Evolutionary conservation across 2,329 filamentous ascomycete genomes (phyloP), one percentile per base, ranked within the genome.

Genomic region (Ceratocystis variospora): DNA sequence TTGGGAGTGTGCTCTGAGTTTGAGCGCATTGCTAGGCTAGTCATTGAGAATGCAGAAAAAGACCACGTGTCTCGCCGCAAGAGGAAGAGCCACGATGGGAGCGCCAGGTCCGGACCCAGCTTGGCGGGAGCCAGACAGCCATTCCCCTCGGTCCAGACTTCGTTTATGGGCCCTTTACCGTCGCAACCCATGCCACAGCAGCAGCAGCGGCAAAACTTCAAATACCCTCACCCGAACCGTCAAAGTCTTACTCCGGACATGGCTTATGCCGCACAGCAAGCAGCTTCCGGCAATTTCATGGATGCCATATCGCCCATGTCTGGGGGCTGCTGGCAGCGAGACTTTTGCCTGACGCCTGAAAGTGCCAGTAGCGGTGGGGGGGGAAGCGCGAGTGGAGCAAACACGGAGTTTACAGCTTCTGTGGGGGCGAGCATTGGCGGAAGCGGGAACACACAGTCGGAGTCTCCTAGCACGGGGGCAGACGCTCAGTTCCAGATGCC

Each of bases 1-100:
- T 83, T 96, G 19, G 88, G 87, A 28, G 87, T 97, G 0, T 97
- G 93, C 75, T 85, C 89, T n/a, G 94, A 99, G 72, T 99, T 99
- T 71, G 92, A 96, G 74, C 86, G 94, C 67, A 96, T 99, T 70
- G 91, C 91, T 45, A 90, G 87, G 72, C 85, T 91, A 2, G 90
- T 96, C 7, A 86, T 97, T 59, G 93, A 97, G 68, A 96, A 92
- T 74, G 84, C 90, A 0, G 93, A 97, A 73, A 90, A 88, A 72
- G 93, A 97, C 63, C 84, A 88, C 45, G 82, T 87, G 31, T 86
- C 84, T 4, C 84, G 89, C 68, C 85, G 90, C 67, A 97, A 97
- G 79, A 85, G 93, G 68, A 96, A 96, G 80, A 85, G 82, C 68
- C 79, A 84, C 57, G 85, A 87, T 22, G 71, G 37, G 28, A 61